phyloP scores from a whole-genome alignment of 352 stramenopile species.

The Poterioochromonas sp. region DNA sequence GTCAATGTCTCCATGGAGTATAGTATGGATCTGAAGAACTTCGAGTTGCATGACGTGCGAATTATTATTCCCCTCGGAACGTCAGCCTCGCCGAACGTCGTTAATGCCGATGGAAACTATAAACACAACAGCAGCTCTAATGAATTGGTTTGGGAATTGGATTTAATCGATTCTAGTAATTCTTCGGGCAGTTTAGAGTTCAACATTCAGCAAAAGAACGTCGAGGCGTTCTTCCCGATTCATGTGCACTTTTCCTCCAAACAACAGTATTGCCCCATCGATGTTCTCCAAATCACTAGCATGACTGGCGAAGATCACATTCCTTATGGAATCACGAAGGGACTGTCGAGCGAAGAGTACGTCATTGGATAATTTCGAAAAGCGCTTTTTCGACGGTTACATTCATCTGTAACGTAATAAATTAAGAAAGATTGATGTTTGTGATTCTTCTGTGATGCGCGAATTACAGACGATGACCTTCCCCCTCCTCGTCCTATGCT shows the following conservation, averaged over 20 bases:
- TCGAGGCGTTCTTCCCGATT: constrained; percentile 71
- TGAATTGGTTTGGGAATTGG: constrained; percentile 69
- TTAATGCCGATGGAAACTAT: constrained; percentile 60
- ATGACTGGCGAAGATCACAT: constrained; percentile 49
- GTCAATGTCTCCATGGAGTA: constrained; percentile 78
- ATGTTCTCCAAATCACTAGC: constrained; percentile 52
- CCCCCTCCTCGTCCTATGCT: no score
- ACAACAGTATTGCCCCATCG: constrained; percentile 58
- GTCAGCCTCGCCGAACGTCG: constrained; percentile 55
- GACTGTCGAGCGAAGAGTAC: constrained; percentile 55
- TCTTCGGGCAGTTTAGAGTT: constrained; percentile 64
- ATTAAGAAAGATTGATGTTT: no score
- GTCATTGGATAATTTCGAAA: constrained; percentile 33
- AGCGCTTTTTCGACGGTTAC: no score
- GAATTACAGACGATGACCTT: no score
- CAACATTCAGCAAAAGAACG: constrained; percentile 54
- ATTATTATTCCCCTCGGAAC: constrained; percentile 67
- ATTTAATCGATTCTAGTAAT: constrained; percentile 61
- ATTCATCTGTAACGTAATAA: no score
- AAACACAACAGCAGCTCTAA: constrained; percentile 58
- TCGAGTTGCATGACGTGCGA: constrained; percentile 65
- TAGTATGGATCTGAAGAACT: constrained; percentile 47
- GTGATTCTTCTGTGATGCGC: no score
- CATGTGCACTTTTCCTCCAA: constrained; percentile 63
- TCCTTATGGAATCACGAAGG: constrained; percentile 56